phyloP scores from a whole-genome alignment of 108 stramenopile genomes.

The Licmophora abbreviata region DNA sequence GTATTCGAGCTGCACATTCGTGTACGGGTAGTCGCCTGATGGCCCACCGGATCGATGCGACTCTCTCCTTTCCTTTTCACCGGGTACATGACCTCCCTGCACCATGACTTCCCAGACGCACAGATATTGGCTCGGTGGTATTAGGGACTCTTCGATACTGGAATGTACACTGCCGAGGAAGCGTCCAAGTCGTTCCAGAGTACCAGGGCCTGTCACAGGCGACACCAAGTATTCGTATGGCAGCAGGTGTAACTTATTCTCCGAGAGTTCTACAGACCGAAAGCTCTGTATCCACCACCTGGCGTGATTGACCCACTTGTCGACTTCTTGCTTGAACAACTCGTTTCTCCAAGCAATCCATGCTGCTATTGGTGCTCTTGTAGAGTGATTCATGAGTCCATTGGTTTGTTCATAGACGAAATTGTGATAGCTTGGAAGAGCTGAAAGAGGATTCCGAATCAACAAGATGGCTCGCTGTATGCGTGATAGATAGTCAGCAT shows the following conservation, averaged over 20 bases:
- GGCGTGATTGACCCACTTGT: slow-evolving; percentile 14
- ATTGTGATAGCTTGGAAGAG: slow-evolving; percentile 25
- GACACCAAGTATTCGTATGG: slow-evolving; percentile 5
- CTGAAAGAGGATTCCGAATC: slow-evolving; percentile 25
- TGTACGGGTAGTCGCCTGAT: slow-evolving; percentile 4
- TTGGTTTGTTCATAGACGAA: slow-evolving; percentile 20
- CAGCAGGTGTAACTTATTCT: slow-evolving; percentile 2
- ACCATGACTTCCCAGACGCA: slow-evolving; percentile 4
- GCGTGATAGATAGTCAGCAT: background rate
- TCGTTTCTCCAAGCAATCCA: slow-evolving; percentile 29
- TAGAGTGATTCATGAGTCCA: slow-evolving; percentile 17
- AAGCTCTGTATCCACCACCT: slow-evolving; percentile 26
- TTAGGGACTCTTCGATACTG: background rate
- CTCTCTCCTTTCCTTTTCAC: background rate
- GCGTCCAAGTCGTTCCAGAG: background rate
- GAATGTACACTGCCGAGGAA: background rate
- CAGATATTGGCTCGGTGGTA: background rate
- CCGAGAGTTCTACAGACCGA: background rate
- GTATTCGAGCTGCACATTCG: background rate
- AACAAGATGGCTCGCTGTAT: slow-evolving; percentile 21
- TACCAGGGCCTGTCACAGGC: slow-evolving; percentile 1
- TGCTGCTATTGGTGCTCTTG: slow-evolving; percentile 12
- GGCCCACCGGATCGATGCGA: background rate
- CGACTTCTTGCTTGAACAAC: slow-evolving; percentile 13
- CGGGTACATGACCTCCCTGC: background rate